phyloP scores from a whole-genome alignment of 2,329 filamentous ascomycete species.

The Ceratocystis huliohia region DNA sequence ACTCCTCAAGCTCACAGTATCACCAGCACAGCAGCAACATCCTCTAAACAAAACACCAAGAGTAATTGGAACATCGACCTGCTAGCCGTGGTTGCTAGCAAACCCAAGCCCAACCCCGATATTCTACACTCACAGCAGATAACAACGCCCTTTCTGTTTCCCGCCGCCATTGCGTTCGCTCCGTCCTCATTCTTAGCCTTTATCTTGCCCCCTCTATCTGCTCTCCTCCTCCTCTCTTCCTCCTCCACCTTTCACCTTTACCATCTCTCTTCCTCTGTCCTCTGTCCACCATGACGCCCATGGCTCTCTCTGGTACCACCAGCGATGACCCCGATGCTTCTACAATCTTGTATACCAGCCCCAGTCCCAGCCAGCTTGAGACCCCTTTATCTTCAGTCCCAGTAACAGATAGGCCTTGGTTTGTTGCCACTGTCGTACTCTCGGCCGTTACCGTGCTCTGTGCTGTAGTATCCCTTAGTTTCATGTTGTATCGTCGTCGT shows the following conservation, averaged over 20 bases:
- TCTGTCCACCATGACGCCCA: background rate
- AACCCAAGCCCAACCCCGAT: background rate
- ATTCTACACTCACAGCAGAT: background rate
- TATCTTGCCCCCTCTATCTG: background rate
- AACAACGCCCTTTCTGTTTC: background rate
- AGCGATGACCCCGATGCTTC: background rate
- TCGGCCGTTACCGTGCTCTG: constrained; percentile 14
- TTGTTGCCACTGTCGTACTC: constrained; percentile 16
- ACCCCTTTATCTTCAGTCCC: background rate
- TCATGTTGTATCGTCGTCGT: constrained; percentile 14
- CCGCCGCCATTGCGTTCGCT: background rate
- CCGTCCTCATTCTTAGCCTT: background rate
- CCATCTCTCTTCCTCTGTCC: background rate
- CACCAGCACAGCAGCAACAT: background rate
- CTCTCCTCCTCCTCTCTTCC: background rate
- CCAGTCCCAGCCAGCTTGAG: background rate
- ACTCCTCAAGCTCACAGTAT: background rate
- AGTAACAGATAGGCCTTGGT: constrained; percentile 18
- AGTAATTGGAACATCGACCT: background rate
- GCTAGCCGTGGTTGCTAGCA: background rate
- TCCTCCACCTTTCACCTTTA: background rate
- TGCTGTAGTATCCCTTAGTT: constrained; percentile 10
- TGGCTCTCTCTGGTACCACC: background rate
- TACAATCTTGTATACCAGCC: background rate
- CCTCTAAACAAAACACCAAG: background rate